Evolutionary conservation across 106 monocot genomes (phyloP).

Genomic region (Phalaenopsis aphrodite): DNA sequence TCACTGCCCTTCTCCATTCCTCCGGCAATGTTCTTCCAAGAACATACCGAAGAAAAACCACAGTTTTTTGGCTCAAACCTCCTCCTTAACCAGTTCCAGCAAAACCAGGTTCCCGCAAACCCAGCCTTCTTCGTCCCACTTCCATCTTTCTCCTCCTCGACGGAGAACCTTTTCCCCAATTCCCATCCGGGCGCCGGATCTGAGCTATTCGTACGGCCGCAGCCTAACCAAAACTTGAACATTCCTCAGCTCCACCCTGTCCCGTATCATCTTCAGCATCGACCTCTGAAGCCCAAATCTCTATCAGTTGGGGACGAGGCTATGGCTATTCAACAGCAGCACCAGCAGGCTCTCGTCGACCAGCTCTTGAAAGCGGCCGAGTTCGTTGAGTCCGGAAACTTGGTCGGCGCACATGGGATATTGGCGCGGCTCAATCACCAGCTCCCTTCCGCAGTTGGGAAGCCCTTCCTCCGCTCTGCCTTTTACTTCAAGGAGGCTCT

Average conservation of each 20-base stretch:
- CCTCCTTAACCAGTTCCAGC: conserved; percentile 17
- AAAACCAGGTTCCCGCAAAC: conserved; percentile 11
- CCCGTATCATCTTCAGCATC: conserved; percentile 16
- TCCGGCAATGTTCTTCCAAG: conserved; percentile 30
- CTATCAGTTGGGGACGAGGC: not conserved
- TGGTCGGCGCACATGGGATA: conserved; percentile 81
- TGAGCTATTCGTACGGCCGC: conserved; percentile 22
- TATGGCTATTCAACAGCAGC: conserved; percentile 10
- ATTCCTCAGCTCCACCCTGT: not conserved
- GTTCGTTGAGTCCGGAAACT: conserved; percentile 67
- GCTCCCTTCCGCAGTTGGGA: conserved; percentile 57
- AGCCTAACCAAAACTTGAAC: not conserved
- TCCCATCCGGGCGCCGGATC: conserved; percentile 6
- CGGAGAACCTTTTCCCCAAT: conserved; percentile 12
- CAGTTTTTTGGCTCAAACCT: conserved; percentile 15
- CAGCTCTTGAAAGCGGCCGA: conserved; percentile 82
- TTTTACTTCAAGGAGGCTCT: conserved; percentile 87
- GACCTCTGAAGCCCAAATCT: conserved; percentile 24
- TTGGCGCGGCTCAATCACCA: conserved; percentile 99
- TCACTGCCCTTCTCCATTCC: conserved; percentile 8
- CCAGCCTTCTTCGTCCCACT: conserved; percentile 31
- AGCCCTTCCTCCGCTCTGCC: conserved; percentile 73
- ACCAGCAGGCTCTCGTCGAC: conserved; percentile 42
- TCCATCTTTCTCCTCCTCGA: not conserved
- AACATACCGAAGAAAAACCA: conserved; percentile 31